Evolutionary conservation across 176 grass and related monocot species (phyloP), one percentile per base, ranked within the genome.

Genomic region (Metroxylon sagu): DNA sequence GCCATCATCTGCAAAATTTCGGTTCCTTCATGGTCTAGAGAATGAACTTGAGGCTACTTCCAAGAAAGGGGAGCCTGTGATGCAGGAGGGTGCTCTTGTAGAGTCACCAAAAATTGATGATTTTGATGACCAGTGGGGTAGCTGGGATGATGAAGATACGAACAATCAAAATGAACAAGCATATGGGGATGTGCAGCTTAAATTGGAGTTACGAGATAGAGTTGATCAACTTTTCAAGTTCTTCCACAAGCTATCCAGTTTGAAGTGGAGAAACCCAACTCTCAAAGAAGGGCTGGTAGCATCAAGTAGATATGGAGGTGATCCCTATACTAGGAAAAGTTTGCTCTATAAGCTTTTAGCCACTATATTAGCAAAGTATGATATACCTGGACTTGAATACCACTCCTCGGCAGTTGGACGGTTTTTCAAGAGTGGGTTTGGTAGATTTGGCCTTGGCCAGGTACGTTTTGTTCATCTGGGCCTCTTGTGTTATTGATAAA

Each of bases 371-470:
- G 75, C 72, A 0, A 91, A 75, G 54, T 79, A 74, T 54, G 81
- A 88, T 50, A 67, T 96, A 74, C 83, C 80, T 72, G 84, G 87
- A 78, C 79, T 97, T 0, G 81, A 88, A 57, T 91, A 97, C 14
- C 93, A 97, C 65, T 91, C 93, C 25, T 91, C 87, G 52, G 73
- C 84, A 65, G 93, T 97, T 68, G 87, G 93, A 16, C 80, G 87
- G 6, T 73, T 97, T 62, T 88, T 97, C 49, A 97, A 97, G 83
- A 91, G 84, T 43, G 93, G 87, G 60, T 80, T 97, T 51, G 87
- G 92, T 59, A 87, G 93, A 69, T 91, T 97, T 65, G 93, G 93
- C 39, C 84, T 97, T 75, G 93, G 87, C 60, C 93, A 97, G 81
- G 87, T 91, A 55, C 48, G 50, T 80, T 68, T 5, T 74, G 21